Percentiles rank a stretch among this genome's conserved stretches.
Evolutionary conservation across 768 basidiomycete species (phyloP).

Genomic region (Russula lepida): DNA sequence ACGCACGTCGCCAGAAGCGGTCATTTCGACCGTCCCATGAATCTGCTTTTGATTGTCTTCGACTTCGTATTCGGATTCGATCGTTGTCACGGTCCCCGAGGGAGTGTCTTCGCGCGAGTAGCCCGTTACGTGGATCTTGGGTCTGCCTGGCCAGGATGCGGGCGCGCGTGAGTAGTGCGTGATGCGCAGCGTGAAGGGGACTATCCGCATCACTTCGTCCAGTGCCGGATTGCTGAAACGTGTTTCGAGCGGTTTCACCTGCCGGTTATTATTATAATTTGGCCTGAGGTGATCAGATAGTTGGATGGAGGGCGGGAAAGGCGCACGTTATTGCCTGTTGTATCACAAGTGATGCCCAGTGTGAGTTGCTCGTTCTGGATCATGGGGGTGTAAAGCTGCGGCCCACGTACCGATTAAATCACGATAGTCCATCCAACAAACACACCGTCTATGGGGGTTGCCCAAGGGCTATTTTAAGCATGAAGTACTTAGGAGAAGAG

Average conservation of each 20-base stretch:
- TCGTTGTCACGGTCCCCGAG: no score
- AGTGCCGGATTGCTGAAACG: conserved; percentile 29
- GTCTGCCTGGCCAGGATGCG: conserved; percentile 29
- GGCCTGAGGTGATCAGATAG: no score
- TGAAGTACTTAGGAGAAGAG: no score
- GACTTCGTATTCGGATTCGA: no score
- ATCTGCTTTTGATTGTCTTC: no score
- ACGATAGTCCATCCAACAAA: conserved; percentile 53
- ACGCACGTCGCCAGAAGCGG: no score
- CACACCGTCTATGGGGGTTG: conserved; percentile 36
- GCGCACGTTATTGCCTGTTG: conserved; percentile 36
- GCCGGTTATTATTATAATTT: neutral
- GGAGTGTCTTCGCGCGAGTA: conserved; percentile 9
- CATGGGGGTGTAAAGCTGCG: neutral
- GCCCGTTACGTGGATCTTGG: conserved; percentile 45
- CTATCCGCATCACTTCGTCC: conserved; percentile 43
- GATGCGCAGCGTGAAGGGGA: conserved; percentile 42
- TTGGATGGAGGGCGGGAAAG: neutral
- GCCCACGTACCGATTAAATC: conserved; percentile 43
- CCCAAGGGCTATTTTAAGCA: neutral
- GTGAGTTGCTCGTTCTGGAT: neutral
- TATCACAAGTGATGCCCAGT: no score
- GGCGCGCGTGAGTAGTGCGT: conserved; percentile 24
- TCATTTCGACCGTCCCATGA: no score
- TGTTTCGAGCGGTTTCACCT: conserved; percentile 16